These are phyloP conservation scores for Rhizopus delemar DNA, from an alignment of 371 early-diverging fungal species.

Conservation along the genomic window DNA sequence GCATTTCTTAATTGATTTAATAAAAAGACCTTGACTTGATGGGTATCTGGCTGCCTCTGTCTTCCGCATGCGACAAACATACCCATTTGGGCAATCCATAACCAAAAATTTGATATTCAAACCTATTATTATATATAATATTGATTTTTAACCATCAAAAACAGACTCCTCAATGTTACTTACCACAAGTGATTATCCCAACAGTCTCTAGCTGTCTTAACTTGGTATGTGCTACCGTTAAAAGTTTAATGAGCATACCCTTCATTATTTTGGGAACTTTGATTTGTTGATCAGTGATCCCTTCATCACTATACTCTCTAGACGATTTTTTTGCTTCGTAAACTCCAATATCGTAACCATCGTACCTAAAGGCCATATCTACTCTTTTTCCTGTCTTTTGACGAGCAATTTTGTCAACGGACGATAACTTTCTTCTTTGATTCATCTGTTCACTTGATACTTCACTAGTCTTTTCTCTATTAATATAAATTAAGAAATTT, in stretches of 20 bases:
- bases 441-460: constrained; percentile 4
- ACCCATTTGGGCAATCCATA: constrained; percentile 6
- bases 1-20: constrained; percentile 1
- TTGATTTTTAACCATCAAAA: constrained; percentile 1
- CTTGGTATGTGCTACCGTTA: constrained; percentile 1
- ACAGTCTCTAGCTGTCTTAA: constrained; percentile 4
- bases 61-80: constrained; percentile 4
- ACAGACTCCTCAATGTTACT: neutral
- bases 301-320: constrained; percentile 4
- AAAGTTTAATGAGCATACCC: constrained; percentile 1
- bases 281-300: neutral
- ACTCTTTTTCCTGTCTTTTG: constrained; percentile 1
- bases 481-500: too few relatives aligned
- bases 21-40: neutral
- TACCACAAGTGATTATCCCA: constrained; percentile 1
- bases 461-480: too few relatives aligned
- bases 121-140: constrained; percentile 1
- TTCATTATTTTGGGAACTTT: constrained; percentile 19
- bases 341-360: constrained; percentile 3
- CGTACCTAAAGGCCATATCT: constrained; percentile 1
- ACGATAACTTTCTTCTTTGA: constrained; percentile 3
- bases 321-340: constrained; percentile 4
- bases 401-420: constrained; percentile 2
- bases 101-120: constrained; percentile 4
- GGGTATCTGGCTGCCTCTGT: constrained; percentile 1